Percentiles rank a stretch among this genome's conserved stretches.
Evolutionary conservation across 768 basidiomycete species (phyloP).

Genomic region (Pleurotus giganteus): DNA sequence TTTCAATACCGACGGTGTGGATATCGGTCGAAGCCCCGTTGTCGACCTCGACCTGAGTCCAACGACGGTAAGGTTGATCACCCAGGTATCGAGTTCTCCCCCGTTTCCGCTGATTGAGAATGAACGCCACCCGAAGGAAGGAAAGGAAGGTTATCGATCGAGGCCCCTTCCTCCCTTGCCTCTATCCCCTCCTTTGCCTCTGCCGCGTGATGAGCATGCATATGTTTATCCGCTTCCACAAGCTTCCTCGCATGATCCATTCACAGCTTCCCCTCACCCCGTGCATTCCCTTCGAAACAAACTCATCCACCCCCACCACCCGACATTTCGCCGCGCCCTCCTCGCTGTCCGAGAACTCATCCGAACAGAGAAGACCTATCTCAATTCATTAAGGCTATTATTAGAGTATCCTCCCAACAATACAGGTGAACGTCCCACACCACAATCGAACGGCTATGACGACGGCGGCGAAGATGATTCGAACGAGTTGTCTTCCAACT

Average conservation of each 20-base stretch:
- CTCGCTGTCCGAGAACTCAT: conserved; percentile 27
- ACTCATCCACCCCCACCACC: neutral
- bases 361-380: conserved; percentile 18
- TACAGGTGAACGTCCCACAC: neutral
- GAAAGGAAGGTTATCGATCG: neutral
- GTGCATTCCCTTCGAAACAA: neutral
- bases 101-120: neutral
- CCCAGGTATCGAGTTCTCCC: neutral
- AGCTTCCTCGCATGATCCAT: too few species aligned
- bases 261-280: neutral
- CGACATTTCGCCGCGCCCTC: conserved; percentile 22
- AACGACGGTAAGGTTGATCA: neutral
- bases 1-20: neutral
- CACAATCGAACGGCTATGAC: conserved; percentile 4
- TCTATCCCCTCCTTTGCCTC: neutral
- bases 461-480: conserved; percentile 11
- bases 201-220: neutral
- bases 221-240: too few species aligned
- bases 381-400: conserved; percentile 14
- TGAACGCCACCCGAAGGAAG: neutral
- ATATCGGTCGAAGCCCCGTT: neutral
- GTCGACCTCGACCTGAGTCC: neutral
- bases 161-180: neutral
- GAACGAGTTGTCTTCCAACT: neutral
- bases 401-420: neutral